Evolutionary conservation across 345 rosid species (phyloP), one percentile per base, ranked within the genome.

Genomic region (Draba incana): DNA sequence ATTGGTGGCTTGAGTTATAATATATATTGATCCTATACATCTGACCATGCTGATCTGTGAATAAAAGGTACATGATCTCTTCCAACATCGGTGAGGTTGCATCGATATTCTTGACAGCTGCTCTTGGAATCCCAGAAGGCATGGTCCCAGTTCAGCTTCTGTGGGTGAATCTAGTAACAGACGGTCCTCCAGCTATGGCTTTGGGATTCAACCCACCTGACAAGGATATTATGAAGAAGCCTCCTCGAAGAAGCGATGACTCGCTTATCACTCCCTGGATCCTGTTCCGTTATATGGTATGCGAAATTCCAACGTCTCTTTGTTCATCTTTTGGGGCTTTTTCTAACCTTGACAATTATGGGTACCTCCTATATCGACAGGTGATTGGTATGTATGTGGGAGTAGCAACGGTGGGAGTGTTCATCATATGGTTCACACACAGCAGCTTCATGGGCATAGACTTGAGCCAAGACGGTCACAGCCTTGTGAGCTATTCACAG

Each of bases 111-210:
- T 75, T 94, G 69, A 94, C 99, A 1, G 90, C 99, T 20, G 1
- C 20, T 20, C 20, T 20, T 20, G 20, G 20, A 20, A 20, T 20
- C 20, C 20, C 20, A 20, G 1, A 20, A 20, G 20, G 20, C 20
- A 20, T 61, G 97, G 91, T 94, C 35, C 99, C 97, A 0, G 99
- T 94, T 55, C 99, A 94, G 82, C 97, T 94, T 82, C 88, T 94
- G 54, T 94, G 99, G 99, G 99, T 94, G 24, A 94, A 94, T 78
- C 97, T 94, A 30, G 99, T 94, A 16, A 94, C 99, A 0, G 99
- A 94, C 62, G 97, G 99, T 14, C 99, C 99, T 25, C 97, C 99
- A 47, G 99, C 20, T 20, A 20, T 1, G 20, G 20, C 20, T 20
- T 20, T 20, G 20, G 20, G 20, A 20, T 20, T 20, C 99, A 94